These are phyloP conservation scores for Myxozyma lipomycoides DNA, from an alignment of 805 yeast genomes.

Conservation along the genomic window DNA sequence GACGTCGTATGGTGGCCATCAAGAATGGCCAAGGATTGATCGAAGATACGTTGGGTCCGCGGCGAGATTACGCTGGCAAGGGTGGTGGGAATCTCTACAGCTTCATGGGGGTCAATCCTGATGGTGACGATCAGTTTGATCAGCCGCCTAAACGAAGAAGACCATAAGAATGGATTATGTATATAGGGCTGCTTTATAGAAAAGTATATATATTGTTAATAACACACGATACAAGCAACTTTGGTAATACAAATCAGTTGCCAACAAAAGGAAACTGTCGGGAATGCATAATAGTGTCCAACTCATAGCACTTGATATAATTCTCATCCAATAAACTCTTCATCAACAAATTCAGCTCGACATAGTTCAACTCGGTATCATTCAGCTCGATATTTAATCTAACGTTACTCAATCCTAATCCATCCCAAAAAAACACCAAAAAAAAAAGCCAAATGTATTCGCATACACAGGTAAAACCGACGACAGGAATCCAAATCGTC, in stretches of 20 bases:
- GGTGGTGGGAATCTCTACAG: slow-evolving; percentile 8
- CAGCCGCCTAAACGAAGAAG: background rate
- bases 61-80: slow-evolving; percentile 2
- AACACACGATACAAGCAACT: background rate
- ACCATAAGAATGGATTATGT: background rate
- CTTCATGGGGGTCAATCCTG: background rate
- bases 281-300: background rate
- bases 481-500: too few species aligned
- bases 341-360: too few species aligned
- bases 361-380: too few species aligned
- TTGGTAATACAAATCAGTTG: background rate
- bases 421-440: too few species aligned
- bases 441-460: too few species aligned
- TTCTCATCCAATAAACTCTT: background rate
- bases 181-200: background rate
- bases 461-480: too few species aligned
- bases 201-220: too few species aligned
- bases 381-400: too few species aligned
- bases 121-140: background rate
- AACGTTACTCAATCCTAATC: too few species aligned
- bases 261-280: background rate
- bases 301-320: background rate
- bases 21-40: slow-evolving; percentile 4
- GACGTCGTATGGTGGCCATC: slow-evolving; percentile 7
- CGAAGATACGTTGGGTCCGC: slow-evolving; percentile 10